Conservation (phyloP, 306 rosid genomes). For the Lathyrus aphaca region DNA sequence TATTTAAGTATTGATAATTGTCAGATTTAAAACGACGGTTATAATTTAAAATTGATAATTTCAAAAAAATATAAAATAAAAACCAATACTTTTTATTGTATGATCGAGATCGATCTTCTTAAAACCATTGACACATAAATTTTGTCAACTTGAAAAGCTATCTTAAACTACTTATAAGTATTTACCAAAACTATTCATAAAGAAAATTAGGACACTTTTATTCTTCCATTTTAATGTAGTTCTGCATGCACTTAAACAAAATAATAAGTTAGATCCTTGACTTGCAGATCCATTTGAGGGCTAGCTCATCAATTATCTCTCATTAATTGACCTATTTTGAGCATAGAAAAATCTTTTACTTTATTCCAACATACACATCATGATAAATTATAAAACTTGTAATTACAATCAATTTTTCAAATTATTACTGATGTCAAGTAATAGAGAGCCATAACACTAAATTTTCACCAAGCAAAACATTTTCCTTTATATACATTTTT, state of each 20-base stretch:
- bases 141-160: conserved; percentile 24
- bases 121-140: no score
- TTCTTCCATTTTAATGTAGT: conserved; percentile 11
- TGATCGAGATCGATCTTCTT: no score
- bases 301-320: conserved; percentile 44
- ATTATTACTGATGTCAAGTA: no score
- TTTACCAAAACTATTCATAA: neutral
- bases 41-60: no score
- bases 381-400: no score
- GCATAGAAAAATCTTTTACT: conserved; percentile 28
- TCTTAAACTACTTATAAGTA: conserved; percentile 22
- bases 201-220: neutral
- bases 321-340: conserved; percentile 50
- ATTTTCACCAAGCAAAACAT: neutral
- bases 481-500: conserved; percentile 37
- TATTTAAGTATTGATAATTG: no score
- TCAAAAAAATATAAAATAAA: no score
- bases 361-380: neutral
- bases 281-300: conserved; percentile 35
- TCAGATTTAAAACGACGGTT: no score
- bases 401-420: no score
- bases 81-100: no score
- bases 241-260: neutral
- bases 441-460: neutral
- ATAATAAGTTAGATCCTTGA: conserved; percentile 26